A percentile compares a stretch with the other conserved stretches of the same genome.
These are phyloP conservation scores for Colletotrichum caudatum DNA, from an alignment of 2,329 filamentous ascomycete genomes.

Conservation along the genomic window DNA sequence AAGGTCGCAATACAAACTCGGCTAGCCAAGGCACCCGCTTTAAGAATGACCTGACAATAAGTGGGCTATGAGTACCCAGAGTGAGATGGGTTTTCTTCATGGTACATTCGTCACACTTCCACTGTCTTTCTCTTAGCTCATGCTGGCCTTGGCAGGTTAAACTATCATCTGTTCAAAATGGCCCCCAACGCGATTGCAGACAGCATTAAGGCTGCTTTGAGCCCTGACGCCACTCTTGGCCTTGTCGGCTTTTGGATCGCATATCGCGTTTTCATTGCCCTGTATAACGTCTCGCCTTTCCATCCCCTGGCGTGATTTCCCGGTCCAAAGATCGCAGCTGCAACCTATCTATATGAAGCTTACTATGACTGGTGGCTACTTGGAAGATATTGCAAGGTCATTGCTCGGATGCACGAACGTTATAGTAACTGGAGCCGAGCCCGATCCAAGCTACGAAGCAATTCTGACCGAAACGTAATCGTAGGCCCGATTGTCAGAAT, in stretches of 20 bases:
- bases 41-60: slow-evolving; percentile 24
- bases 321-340: slow-evolving; percentile 35
- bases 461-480: slow-evolving; percentile 12
- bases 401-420: slow-evolving; percentile 35
- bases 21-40: slow-evolving; percentile 23
- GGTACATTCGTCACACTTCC: background rate
- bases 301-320: slow-evolving; percentile 36
- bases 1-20: background rate
- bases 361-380: slow-evolving; percentile 36
- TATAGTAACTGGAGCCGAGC: slow-evolving; percentile 22
- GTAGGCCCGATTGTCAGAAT: slow-evolving; percentile 55
- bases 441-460: slow-evolving; percentile 3
- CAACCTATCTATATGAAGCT: slow-evolving; percentile 33
- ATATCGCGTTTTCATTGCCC: slow-evolving; percentile 25
- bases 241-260: slow-evolving; percentile 19
- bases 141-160: slow-evolving; percentile 4
- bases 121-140: background rate
- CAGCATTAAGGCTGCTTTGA: slow-evolving; percentile 21
- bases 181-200: slow-evolving; percentile 21
- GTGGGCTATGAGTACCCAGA: slow-evolving; percentile 6
- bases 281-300: slow-evolving; percentile 37
- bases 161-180: slow-evolving; percentile 18
- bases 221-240: slow-evolving; percentile 26
- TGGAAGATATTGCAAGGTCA: slow-evolving; percentile 37
- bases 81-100: slow-evolving; percentile 5